phyloP scores from a whole-genome alignment of 805 yeast genomes.

The Millerozyma acaciae region DNA sequence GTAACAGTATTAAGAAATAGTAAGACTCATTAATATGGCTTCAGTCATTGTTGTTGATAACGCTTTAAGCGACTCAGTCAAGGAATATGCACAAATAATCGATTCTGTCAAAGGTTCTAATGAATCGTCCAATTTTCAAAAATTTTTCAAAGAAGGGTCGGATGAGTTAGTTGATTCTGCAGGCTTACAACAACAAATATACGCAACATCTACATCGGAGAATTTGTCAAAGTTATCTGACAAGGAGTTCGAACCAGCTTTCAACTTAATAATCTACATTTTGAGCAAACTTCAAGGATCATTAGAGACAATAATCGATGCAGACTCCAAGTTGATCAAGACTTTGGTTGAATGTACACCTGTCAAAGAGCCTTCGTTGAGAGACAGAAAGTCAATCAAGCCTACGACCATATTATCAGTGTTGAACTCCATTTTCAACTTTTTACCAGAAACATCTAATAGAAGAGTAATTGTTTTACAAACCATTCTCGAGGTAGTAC shows the following conservation, averaged over 20 bases:
- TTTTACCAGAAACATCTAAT: slow-evolving; percentile 30
- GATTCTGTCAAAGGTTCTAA: slow-evolving; percentile 23
- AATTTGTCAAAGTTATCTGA: slow-evolving; percentile 33
- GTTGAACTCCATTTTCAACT: slow-evolving; percentile 40
- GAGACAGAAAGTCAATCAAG: slow-evolving; percentile 43
- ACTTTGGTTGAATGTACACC: slow-evolving; percentile 32
- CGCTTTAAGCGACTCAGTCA: slow-evolving; percentile 38
- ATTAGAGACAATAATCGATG: slow-evolving; percentile 20
- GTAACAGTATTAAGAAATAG: no score
- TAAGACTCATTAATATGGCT: slow-evolving; percentile 27
- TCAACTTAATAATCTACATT: slow-evolving; percentile 37
- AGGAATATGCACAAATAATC: slow-evolving; percentile 36
- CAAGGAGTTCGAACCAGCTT: slow-evolving; percentile 44
- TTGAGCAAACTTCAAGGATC: slow-evolving; percentile 27
- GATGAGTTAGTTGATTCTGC: slow-evolving; percentile 24
- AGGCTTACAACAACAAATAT: slow-evolving; percentile 25
- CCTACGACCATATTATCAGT: slow-evolving; percentile 39
- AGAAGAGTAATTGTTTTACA: slow-evolving; percentile 29
- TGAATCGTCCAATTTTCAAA: slow-evolving; percentile 20
- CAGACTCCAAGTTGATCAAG: slow-evolving; percentile 19
- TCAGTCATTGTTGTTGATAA: slow-evolving; percentile 43
- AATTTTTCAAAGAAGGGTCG: slow-evolving; percentile 16
- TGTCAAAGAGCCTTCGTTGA: slow-evolving; percentile 33
- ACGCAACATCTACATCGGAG: slow-evolving; percentile 25
- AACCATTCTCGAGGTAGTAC: slow-evolving; percentile 29